Conservation (phyloP, 768 basidiomycete genomes). For the Boletus pseudopeckii region DNA sequence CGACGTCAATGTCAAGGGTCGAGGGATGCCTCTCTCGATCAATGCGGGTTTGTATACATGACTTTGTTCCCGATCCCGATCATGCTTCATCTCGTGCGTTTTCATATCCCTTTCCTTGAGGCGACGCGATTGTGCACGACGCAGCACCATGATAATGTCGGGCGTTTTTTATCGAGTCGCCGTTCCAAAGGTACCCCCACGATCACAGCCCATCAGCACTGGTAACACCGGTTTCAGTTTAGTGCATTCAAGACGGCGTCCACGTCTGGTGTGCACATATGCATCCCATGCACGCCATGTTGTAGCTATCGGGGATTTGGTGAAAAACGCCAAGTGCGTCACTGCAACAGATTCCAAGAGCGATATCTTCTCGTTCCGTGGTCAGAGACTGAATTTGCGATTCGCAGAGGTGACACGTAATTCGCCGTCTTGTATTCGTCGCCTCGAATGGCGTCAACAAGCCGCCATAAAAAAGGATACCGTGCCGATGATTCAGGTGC, state of each 20-base stretch:
- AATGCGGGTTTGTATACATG: conserved; percentile 1
- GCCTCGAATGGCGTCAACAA: neutral
- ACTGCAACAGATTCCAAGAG: neutral
- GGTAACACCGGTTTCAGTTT: neutral
- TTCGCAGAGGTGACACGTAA: neutral
- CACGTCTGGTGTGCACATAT: neutral
- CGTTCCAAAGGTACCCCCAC: conserved; percentile 1
- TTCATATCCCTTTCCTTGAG: neutral
- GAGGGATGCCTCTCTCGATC: conserved; percentile 6
- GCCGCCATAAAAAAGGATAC: neutral
- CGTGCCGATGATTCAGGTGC: neutral
- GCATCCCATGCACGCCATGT: neutral
- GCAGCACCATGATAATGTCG: neutral
- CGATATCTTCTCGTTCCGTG: neutral
- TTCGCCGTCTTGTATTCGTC: neutral
- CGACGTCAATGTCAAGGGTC: conserved; percentile 7
- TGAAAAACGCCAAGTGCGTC: neutral
- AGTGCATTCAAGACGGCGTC: neutral
- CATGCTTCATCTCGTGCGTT: neutral
- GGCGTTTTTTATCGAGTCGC: conserved; percentile 3
- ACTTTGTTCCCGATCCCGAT: conserved; percentile 5
- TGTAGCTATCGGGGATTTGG: neutral
- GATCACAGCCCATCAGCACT: neutral
- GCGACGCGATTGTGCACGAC: conserved; percentile 2
- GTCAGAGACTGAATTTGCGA: neutral